Conservation (phyloP, 2,329 filamentous ascomycete species). For the Neobulgaria alba region DNA sequence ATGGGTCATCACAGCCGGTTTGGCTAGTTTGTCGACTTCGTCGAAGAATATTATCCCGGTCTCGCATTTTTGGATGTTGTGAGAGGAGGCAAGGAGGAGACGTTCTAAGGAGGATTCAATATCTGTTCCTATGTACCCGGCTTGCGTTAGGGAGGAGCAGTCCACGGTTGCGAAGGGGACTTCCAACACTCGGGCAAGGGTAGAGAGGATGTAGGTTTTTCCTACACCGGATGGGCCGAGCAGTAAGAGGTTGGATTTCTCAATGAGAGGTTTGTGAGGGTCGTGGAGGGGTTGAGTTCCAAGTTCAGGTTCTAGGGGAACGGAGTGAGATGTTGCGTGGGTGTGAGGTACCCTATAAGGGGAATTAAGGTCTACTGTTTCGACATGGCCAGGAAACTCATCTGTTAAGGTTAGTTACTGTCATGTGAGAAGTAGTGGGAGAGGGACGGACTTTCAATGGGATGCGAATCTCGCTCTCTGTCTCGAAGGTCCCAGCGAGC, state of each 20-base stretch:
- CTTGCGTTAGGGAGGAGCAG: constrained; percentile 92
- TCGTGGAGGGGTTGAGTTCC: constrained; percentile 12
- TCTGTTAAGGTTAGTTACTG: constrained; percentile 33
- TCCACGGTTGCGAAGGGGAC: constrained; percentile 94
- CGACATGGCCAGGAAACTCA: constrained; percentile 43
- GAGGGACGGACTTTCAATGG: constrained; percentile 61
- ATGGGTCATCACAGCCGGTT: constrained; percentile 64
- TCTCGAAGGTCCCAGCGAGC: constrained; percentile 36
- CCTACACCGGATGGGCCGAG: constrained; percentile 91
- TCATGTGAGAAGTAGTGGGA: constrained; percentile 5
- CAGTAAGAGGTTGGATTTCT: constrained; percentile 90
- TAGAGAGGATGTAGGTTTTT: constrained; percentile 85
- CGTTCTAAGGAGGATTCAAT: constrained; percentile 93
- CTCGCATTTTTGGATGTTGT: constrained; percentile 76
- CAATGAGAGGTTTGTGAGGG: constrained; percentile 41
- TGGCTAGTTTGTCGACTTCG: constrained; percentile 95
- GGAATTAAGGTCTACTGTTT: constrained; percentile 23
- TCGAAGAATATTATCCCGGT: constrained; percentile 92
- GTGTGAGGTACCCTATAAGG: background rate
- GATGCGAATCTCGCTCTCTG: constrained; percentile 50
- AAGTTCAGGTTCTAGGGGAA: constrained; percentile 17
- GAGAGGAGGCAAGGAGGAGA: constrained; percentile 81
- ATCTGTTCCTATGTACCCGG: constrained; percentile 95
- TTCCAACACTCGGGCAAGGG: constrained; percentile 82
- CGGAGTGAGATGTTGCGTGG: constrained; percentile 1